phyloP scores from a whole-genome alignment of 306 rosid genomes.

The Castanospermum australe region DNA sequence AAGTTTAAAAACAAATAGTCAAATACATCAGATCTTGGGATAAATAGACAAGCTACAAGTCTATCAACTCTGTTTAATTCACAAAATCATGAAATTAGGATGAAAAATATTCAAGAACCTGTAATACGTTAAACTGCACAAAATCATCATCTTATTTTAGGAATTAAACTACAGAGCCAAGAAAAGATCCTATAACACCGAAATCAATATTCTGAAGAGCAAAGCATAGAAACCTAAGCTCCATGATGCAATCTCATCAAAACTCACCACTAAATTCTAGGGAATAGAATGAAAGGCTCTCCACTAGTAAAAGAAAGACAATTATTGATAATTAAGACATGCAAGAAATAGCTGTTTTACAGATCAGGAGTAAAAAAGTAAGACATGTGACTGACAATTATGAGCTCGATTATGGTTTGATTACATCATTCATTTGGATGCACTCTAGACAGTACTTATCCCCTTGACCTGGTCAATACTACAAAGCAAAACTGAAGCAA shows the following conservation, averaged over 20 bases:
- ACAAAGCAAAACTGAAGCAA: neutral
- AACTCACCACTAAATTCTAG: neutral
- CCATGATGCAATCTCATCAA: neutral
- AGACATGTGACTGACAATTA: neutral
- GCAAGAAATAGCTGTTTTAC: neutral
- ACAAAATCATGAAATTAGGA: neutral
- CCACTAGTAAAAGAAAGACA: constrained; percentile 4
- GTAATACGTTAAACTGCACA: neutral
- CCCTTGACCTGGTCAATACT: neutral
- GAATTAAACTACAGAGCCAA: neutral
- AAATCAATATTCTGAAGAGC: neutral
- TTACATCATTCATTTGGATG: neutral
- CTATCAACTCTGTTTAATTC: neutral
- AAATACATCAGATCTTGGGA: neutral
- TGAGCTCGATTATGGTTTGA: no score
- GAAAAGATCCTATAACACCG: neutral
- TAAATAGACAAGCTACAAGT: neutral
- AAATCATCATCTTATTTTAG: neutral
- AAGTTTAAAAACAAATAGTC: neutral
- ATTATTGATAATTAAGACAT: neutral
- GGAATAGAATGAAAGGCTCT: neutral
- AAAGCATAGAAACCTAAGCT: neutral
- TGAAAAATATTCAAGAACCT: neutral
- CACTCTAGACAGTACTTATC: neutral
- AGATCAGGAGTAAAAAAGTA: neutral